Conservation (phyloP, 352 stramenopile species). For the Hyaloperonospora arabidopsidis region DNA sequence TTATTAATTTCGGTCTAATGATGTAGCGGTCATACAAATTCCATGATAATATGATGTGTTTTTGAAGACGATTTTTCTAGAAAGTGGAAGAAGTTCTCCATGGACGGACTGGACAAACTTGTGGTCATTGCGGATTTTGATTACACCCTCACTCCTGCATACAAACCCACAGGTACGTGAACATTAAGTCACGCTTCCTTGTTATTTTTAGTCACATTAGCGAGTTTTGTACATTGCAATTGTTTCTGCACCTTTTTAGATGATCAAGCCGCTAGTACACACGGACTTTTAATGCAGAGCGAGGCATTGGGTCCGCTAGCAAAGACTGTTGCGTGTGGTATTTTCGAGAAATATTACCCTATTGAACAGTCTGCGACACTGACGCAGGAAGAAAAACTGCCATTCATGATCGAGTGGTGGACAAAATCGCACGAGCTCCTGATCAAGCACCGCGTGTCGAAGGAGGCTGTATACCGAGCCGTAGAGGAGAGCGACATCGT, state of each 20-base stretch:
- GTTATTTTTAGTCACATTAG: no score
- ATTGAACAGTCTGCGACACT: constrained; percentile 68
- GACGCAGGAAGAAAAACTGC: constrained; percentile 62
- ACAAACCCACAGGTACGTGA: constrained; percentile 33
- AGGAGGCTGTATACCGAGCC: constrained; percentile 33
- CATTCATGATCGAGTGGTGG: constrained; percentile 75
- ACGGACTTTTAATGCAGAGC: constrained; percentile 48
- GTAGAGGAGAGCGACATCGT: constrained; percentile 44
- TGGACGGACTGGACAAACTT: constrained; percentile 55
- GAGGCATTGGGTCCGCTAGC: constrained; percentile 30
- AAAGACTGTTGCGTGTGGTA: constrained; percentile 24
- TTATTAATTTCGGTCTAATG: no score
- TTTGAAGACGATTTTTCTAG: constrained; percentile 48
- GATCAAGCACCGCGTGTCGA: constrained; percentile 48
- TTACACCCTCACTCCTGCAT: constrained; percentile 68
- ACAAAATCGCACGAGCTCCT: constrained; percentile 42
- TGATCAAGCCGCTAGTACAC: constrained; percentile 42
- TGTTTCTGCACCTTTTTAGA: constrained; percentile 11
- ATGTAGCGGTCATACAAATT: no score
- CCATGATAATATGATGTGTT: no score
- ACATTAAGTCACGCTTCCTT: not conserved
- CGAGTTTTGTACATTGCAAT: no score
- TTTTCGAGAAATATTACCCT: constrained; percentile 72
- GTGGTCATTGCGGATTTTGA: constrained; percentile 82
- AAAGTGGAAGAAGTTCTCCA: constrained; percentile 74